phyloP scores from a whole-genome alignment of 1,284 basidiomycete genomes.

The Pseudozyma tsukubaensis region DNA sequence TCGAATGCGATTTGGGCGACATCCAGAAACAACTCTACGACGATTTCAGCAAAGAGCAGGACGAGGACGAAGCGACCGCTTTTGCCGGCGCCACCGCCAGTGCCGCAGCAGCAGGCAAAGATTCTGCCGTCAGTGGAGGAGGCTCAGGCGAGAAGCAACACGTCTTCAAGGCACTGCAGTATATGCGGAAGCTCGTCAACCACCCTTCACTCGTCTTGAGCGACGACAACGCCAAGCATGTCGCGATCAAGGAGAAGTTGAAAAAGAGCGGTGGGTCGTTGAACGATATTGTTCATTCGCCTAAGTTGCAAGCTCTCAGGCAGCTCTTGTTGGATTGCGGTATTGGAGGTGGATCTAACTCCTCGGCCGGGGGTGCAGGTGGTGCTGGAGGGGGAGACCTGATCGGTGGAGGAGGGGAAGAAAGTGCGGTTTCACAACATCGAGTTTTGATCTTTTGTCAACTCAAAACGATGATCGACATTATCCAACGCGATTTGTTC shows the following conservation, averaged over 20 bases:
- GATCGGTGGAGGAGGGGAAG: constrained; percentile 70
- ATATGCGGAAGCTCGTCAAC: constrained; percentile 96
- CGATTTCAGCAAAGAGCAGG: constrained; percentile 78
- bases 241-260: constrained; percentile 76
- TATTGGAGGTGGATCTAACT: constrained; percentile 75
- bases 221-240: constrained; percentile 70
- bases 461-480: constrained; percentile 98
- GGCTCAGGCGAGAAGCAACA: constrained; percentile 70
- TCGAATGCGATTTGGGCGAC: constrained; percentile 92
- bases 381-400: constrained; percentile 69
- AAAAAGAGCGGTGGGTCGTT: constrained; percentile 70
- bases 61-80: constrained; percentile 71
- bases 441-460: constrained; percentile 99
- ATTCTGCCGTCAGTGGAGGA: constrained; percentile 68
- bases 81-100: constrained; percentile 30
- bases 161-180: constrained; percentile 78
- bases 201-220: constrained; percentile 77
- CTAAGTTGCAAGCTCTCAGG: constrained; percentile 82
- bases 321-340: constrained; percentile 79
- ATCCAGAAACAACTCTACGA: constrained; percentile 77
- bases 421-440: constrained; percentile 82
- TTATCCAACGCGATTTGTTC: constrained; percentile 95
- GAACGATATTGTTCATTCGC: constrained; percentile 87
- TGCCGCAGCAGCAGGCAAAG: constrained; percentile 74
- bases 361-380: constrained; percentile 71